Base-by-base conservation (phyloP, 148 eudicot species). In the Silene latifolia region DNA sequence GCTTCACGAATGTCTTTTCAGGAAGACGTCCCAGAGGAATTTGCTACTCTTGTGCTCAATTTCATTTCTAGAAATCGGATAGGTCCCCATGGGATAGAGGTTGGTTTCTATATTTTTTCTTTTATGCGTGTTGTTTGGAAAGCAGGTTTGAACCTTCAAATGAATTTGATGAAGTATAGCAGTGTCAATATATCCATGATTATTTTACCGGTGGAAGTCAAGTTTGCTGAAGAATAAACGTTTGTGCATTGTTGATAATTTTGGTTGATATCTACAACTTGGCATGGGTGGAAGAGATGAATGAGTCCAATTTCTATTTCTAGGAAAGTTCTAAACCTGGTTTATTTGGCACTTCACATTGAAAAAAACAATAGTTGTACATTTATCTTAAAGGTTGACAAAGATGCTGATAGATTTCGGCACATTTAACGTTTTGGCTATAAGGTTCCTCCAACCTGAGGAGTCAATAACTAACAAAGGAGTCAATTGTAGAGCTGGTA, bases 1-100 rank as follows among this genome's bases (percentile, higher is more conserved):
- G 60, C 77, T 24, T 17, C 9, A n/a, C 11, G n/a, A n/a, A 7
- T 62, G 61, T 42, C 59, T 57, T 21, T 80, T 69, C 90, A 94
- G 98, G 98, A 94, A 80, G 98, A 94, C 70, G 93, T 83, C 39
- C 97, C 98, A 54, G 93, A 91, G 76, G 98, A 94, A 83, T 91
- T 91, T 75, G 88, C 97, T 24, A 70, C 74, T 57, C 80, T 87
- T 27, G 23, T 94, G 66, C 87, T 91, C 78, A 94, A 88, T 78
- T 94, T 94, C 80, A 86, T 94, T 63, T 82, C 93, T 27, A 90
- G 88, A 76, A 94, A 94, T 71, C 85, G 92, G 54, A 94, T 94
- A 62, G 97, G 98, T 48, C 89, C 98, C 29, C 79, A 70, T 79
- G 98, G 97, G 35, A 59, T 94, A 46, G 98, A 91, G 98, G 97